phyloP scores from a whole-genome alignment of 2,329 filamentous ascomycete species.

The Dendrostoma leiphaemia region DNA sequence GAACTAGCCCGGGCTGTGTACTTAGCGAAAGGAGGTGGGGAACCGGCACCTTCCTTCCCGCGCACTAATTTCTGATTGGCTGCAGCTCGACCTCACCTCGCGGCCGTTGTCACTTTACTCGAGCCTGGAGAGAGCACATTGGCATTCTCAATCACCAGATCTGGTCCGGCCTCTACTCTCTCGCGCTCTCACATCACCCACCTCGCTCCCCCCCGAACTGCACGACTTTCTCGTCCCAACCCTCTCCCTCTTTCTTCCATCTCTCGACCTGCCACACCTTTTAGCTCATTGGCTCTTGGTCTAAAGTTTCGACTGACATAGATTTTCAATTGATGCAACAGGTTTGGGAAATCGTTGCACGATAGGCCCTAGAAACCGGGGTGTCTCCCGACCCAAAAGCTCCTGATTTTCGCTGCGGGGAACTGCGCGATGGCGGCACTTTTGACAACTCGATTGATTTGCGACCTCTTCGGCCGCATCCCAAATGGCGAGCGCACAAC shows the following conservation, averaged over 20 bases:
- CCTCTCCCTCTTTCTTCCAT: conserved; percentile 18
- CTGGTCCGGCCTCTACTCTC: no score
- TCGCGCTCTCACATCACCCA: conserved; percentile 13
- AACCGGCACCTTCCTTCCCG: background rate
- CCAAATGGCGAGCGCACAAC: conserved; percentile 16
- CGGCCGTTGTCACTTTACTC: background rate
- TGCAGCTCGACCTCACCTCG: conserved; percentile 6
- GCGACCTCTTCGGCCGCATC: conserved; percentile 14
- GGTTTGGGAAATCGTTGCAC: no score
- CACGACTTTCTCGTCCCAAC: conserved; percentile 11
- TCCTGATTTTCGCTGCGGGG: background rate
- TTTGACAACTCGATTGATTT: background rate
- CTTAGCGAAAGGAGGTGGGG: background rate
- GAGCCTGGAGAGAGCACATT: no score
- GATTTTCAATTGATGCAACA: background rate
- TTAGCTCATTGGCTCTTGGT: conserved; percentile 11
- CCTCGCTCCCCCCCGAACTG: conserved; percentile 11
- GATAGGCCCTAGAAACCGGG: no score
- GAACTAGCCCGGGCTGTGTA: background rate
- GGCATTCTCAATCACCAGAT: background rate
- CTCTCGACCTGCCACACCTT: conserved; percentile 5
- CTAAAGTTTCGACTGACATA: background rate
- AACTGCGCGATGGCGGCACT: background rate
- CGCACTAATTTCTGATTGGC: conserved; percentile 3
- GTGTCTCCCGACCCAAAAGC: background rate